These are phyloP conservation scores for Colletotrichum abscissum DNA, from an alignment of 2,329 filamentous ascomycete genomes.

Conservation along the genomic window DNA sequence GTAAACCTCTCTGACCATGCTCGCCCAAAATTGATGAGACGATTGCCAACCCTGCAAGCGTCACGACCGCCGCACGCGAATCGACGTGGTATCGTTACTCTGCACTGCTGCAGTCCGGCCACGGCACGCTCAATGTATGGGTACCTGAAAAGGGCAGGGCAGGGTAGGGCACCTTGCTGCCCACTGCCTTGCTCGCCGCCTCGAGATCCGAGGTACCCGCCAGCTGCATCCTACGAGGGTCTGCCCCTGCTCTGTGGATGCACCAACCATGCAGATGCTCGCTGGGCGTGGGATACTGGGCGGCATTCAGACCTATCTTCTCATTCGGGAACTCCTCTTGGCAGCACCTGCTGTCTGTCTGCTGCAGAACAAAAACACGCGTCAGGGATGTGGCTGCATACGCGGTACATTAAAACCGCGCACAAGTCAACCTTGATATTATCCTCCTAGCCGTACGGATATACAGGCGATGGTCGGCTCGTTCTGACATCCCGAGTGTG, in stretches of 20 bases:
- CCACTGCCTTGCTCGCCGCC: constrained; percentile 12
- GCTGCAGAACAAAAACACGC: constrained; percentile 30
- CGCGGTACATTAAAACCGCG: constrained; percentile 20
- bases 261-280: constrained; percentile 19
- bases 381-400: constrained; percentile 24
- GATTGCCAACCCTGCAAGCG: constrained; percentile 29
- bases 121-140: constrained; percentile 19
- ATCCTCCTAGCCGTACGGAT: background rate
- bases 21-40: constrained; percentile 27
- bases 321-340: constrained; percentile 29
- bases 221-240: constrained; percentile 29
- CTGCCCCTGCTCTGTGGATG: constrained; percentile 20
- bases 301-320: constrained; percentile 24
- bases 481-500: background rate
- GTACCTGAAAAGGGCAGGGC: constrained; percentile 18
- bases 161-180: constrained; percentile 28
- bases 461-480: constrained; percentile 20
- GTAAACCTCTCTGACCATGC: background rate
- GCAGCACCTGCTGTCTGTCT: constrained; percentile 27
- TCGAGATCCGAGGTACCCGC: constrained; percentile 35
- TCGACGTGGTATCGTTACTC: constrained; percentile 20
- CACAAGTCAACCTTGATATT: constrained; percentile 15
- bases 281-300: constrained; percentile 28
- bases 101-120: background rate
- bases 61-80: constrained; percentile 25